A percentile compares a stretch with the other conserved stretches of the same genome.
Conservation (phyloP, 176 grass and related monocot species). For the Urochloa ruziziensis region DNA sequence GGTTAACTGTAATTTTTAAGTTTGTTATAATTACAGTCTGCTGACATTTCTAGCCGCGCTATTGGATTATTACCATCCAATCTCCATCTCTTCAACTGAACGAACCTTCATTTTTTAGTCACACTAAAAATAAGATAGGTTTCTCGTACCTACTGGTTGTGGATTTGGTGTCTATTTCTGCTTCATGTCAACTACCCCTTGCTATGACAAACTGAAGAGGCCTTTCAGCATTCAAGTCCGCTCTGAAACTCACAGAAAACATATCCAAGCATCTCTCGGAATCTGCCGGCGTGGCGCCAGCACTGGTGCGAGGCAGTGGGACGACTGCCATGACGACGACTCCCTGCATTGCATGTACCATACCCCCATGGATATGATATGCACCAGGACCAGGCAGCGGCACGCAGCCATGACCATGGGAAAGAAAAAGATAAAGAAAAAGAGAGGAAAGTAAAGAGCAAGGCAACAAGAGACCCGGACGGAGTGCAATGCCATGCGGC, state of each 20-base stretch:
- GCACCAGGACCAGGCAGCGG: background rate
- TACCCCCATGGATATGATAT: background rate
- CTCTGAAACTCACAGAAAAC: constrained; percentile 21
- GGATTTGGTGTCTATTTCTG: background rate
- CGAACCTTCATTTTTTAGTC: background rate
- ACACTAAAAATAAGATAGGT: background rate
- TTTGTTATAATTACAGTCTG: background rate
- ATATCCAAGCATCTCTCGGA: constrained; percentile 23
- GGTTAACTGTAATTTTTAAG: background rate
- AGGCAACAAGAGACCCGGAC: constrained; percentile 26
- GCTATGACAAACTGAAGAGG: background rate
- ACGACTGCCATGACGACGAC: background rate
- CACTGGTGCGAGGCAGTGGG: background rate
- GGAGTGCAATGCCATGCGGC: constrained; percentile 20
- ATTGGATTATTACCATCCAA: background rate
- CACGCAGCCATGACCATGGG: background rate
- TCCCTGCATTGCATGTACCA: background rate
- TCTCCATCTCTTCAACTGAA: background rate
- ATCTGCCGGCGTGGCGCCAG: constrained; percentile 6
- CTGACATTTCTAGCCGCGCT: background rate
- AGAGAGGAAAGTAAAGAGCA: constrained; percentile 16
- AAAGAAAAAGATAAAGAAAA: background rate
- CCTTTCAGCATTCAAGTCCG: constrained; percentile 13
- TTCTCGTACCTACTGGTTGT: background rate
- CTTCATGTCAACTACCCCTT: background rate